Percentiles rank a stretch among this genome's conserved stretches.
Conservation (phyloP, 192 early-diverging fungal genomes). For the Linnemannia zychae region DNA sequence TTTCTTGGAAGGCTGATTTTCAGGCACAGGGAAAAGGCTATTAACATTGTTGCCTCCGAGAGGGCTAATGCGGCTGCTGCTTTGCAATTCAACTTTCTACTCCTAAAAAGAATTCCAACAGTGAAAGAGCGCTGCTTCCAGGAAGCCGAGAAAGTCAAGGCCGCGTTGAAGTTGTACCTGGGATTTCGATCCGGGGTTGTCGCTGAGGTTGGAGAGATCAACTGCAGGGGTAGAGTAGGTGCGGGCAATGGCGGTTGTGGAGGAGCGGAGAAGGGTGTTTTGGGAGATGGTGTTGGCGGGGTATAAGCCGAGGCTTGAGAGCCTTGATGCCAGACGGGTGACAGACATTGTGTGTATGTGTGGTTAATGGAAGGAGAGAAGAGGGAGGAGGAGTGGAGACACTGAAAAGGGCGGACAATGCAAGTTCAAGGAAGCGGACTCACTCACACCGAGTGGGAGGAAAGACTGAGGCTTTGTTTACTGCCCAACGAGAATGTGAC, state of each 20-base stretch:
- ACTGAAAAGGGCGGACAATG: background rate
- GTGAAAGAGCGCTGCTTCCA: too few species aligned
- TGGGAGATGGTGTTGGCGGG: slow-evolving; percentile 11
- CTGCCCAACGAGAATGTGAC: background rate
- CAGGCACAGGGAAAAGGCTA: background rate
- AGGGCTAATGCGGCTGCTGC: background rate
- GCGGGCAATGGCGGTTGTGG: slow-evolving; percentile 18
- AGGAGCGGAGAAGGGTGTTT: background rate
- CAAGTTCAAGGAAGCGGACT: background rate
- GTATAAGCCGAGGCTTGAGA: slow-evolving; percentile 53
- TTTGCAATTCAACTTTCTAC: background rate
- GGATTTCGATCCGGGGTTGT: slow-evolving; percentile 58
- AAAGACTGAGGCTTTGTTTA: slow-evolving; percentile 1
- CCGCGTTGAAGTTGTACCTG: slow-evolving; percentile 23
- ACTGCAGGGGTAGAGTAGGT: slow-evolving; percentile 39
- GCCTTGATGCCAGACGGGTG: slow-evolving; percentile 44
- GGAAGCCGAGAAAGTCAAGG: background rate
- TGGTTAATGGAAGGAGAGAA: background rate
- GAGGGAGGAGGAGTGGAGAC: background rate
- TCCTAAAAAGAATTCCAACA: too few species aligned
- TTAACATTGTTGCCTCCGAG: background rate
- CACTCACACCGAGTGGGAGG: too few species aligned
- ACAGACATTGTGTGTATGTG: slow-evolving; percentile 35
- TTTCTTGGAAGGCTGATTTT: background rate
- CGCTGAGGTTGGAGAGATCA: slow-evolving; percentile 55